A percentile compares a stretch with the other conserved stretches of the same genome.
phyloP scores from a whole-genome alignment of 495 filamentous ascomycete species.

The Penicillium soppii region DNA sequence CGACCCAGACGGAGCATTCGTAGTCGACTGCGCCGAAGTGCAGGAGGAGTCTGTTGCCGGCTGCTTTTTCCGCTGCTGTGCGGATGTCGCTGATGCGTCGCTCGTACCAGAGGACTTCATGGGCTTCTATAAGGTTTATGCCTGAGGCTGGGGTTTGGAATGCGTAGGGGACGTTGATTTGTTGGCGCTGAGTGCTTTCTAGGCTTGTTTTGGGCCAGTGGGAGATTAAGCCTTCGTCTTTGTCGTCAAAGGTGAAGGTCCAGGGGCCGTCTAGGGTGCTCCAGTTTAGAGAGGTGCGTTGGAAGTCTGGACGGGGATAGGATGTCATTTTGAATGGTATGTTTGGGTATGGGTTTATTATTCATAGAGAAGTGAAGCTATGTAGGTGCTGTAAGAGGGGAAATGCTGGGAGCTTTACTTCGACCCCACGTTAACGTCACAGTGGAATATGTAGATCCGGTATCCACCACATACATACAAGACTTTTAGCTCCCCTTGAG shows the following conservation, averaged over 20 bases:
- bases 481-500: too few relatives aligned
- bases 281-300: slow-evolving; percentile 51
- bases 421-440: slow-evolving; percentile 1
- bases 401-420: neutral
- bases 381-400: neutral
- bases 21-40: slow-evolving; percentile 42
- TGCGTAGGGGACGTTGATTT: slow-evolving; percentile 57
- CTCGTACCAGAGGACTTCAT: slow-evolving; percentile 63
- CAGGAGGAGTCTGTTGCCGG: slow-evolving; percentile 22
- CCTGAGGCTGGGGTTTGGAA: slow-evolving; percentile 59
- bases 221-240: slow-evolving; percentile 43
- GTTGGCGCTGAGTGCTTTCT: slow-evolving; percentile 14
- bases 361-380: neutral
- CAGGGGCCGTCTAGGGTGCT: slow-evolving; percentile 53
- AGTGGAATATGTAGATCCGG: neutral
- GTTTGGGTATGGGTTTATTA: slow-evolving; percentile 4
- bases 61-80: slow-evolving; percentile 14
- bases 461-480: too few relatives aligned
- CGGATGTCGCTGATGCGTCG: slow-evolving; percentile 48
- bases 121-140: slow-evolving; percentile 50
- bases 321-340: slow-evolving; percentile 34
- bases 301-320: slow-evolving; percentile 54
- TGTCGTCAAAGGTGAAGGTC: slow-evolving; percentile 58
- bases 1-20: slow-evolving; percentile 34
- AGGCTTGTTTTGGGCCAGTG: slow-evolving; percentile 30